Evolutionary conservation across 2,329 filamentous ascomycete genomes (phyloP).

Genomic region (Exophiala dermatitidis): DNA sequence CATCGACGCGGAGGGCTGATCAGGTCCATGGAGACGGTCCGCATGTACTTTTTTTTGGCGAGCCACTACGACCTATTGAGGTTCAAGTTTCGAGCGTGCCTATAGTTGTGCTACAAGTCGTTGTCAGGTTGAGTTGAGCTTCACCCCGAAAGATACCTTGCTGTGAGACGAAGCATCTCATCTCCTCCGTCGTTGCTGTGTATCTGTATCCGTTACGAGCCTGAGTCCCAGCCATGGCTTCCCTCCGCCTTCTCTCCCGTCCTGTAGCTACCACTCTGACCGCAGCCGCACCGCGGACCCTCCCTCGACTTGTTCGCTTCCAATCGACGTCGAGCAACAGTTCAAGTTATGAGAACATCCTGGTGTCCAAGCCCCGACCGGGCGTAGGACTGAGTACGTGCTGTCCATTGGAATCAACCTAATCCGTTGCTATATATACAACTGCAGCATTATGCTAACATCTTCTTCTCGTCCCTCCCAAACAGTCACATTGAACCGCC

Average conservation of each 20-base stretch:
- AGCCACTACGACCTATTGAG: too few relatives aligned
- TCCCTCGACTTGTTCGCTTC: slow-evolving; percentile 50
- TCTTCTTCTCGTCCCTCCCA: neutral
- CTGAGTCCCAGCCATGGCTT: slow-evolving; percentile 6
- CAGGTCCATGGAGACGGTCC: too few relatives aligned
- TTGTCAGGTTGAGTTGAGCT: too few relatives aligned
- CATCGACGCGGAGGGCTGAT: neutral
- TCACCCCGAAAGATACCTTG: too few relatives aligned
- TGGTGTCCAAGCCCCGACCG: slow-evolving; percentile 75
- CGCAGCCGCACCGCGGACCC: slow-evolving; percentile 52
- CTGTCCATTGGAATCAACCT: neutral
- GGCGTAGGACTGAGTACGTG: slow-evolving; percentile 77
- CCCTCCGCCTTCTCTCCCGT: slow-evolving; percentile 12
- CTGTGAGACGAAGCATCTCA: neutral
- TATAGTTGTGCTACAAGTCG: neutral
- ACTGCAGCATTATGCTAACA: slow-evolving; percentile 3
- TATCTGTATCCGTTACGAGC: too few relatives aligned
- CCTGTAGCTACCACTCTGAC: slow-evolving; percentile 44
- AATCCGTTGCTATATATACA: neutral
- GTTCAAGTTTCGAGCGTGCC: too few relatives aligned
- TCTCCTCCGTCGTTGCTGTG: too few relatives aligned
- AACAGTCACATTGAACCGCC: slow-evolving; percentile 76
- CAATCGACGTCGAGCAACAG: slow-evolving; percentile 36
- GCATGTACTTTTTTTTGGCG: too few relatives aligned
- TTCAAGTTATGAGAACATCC: slow-evolving; percentile 65